Conservation (phyloP, 306 rosid genomes). For the Canavalia gladiata region DNA sequence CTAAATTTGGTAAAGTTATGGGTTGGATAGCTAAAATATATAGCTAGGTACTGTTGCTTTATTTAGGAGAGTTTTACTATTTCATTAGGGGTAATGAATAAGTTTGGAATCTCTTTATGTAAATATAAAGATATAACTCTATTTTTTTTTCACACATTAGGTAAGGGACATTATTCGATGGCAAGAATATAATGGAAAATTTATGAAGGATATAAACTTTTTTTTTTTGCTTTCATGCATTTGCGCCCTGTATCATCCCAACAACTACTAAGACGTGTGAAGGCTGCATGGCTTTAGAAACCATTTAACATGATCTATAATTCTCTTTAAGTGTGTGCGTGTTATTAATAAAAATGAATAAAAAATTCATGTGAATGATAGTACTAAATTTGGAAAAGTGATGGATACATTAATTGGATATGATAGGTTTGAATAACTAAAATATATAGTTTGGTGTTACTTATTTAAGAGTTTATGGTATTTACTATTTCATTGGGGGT, state of each 20-base stretch:
- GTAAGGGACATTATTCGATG: constrained; percentile 47
- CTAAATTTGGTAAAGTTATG: constrained; percentile 40
- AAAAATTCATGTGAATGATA: constrained; percentile 51
- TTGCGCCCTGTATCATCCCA: constrained; percentile 47
- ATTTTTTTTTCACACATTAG: constrained; percentile 45
- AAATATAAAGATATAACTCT: constrained; percentile 60
- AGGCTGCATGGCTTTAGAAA: constrained; percentile 87
- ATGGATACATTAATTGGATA: background rate
- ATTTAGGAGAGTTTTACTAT: constrained; percentile 41
- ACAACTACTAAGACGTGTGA: constrained; percentile 64
- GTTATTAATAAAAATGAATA: constrained; percentile 14
- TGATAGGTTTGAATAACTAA: background rate
- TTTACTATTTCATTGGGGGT: constrained; percentile 53
- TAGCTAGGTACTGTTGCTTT: constrained; percentile 45
- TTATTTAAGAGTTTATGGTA: background rate
- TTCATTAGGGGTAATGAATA: constrained; percentile 60
- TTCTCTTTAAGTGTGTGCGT: constrained; percentile 6
- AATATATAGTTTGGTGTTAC: constrained; percentile 43
- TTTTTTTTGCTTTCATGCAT: constrained; percentile 49
- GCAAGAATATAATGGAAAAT: constrained; percentile 46
- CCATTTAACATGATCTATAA: constrained; percentile 38
- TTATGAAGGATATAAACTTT: constrained; percentile 44
- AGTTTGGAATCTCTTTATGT: constrained; percentile 82
- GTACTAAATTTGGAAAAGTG: constrained; percentile 44
- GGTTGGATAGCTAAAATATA: constrained; percentile 9